These are phyloP conservation scores for Monosporascus sp. DNA, from an alignment of 2,329 filamentous ascomycete genomes.

Conservation along the genomic window DNA sequence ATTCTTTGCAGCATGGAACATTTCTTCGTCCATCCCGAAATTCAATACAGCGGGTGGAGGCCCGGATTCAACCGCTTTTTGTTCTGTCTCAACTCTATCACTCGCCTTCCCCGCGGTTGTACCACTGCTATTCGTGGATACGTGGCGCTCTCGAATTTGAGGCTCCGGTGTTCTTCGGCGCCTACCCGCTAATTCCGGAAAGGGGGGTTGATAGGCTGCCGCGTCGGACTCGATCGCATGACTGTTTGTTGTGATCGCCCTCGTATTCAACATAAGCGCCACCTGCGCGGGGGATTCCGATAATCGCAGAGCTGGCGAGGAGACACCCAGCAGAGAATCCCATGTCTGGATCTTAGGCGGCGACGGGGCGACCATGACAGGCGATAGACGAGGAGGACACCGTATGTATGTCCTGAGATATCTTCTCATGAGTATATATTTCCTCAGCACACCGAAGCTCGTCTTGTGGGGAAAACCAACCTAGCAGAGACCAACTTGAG, in stretches of 20 bases:
- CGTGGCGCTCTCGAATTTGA: background rate
- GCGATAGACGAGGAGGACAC: background rate
- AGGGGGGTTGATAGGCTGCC: background rate
- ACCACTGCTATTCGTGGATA: background rate
- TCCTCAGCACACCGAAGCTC: background rate
- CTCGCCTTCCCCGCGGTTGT: background rate
- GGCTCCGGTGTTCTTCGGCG: background rate
- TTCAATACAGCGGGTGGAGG: slow-evolving; percentile 34
- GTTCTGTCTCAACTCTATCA: slow-evolving; percentile 7
- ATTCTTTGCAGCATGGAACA: slow-evolving; percentile 43
- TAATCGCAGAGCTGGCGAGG: slow-evolving; percentile 13
- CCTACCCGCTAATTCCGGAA: background rate
- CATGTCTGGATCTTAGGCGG: slow-evolving; percentile 24
- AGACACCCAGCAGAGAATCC: slow-evolving; percentile 28
- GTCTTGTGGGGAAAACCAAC: slow-evolving; percentile 11
- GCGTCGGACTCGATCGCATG: background rate
- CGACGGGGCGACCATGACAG: slow-evolving; percentile 19
- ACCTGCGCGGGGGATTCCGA: slow-evolving; percentile 8
- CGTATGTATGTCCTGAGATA: slow-evolving; percentile 4
- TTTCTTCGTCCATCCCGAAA: slow-evolving; percentile 41
- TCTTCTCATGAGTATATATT: slow-evolving; percentile 6
- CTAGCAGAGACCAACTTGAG: slow-evolving; percentile 10
- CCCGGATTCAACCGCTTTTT: slow-evolving; percentile 11
- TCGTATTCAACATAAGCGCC: slow-evolving; percentile 3
- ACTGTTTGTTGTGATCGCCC: background rate